Percentiles rank a stretch among this genome's conserved stretches.
phyloP scores from a whole-genome alignment of 345 rosid species.

The Eucalyptus albens region DNA sequence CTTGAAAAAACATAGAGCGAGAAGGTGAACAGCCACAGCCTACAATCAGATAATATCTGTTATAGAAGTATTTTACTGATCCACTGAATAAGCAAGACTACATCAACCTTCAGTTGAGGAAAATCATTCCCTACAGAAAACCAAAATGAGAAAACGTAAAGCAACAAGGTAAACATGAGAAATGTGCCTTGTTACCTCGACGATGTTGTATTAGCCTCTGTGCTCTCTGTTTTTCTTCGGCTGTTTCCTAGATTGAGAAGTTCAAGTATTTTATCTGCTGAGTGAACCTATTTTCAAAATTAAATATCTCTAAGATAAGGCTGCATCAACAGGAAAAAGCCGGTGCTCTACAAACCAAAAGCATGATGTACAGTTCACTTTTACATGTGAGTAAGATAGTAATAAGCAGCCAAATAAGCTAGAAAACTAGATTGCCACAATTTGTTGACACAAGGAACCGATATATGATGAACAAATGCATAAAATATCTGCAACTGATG shows the following conservation, averaged over 20 bases:
- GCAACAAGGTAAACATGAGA: background rate
- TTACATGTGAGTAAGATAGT: background rate
- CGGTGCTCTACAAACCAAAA: background rate
- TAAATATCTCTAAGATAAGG: background rate
- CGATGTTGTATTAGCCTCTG: constrained; percentile 84
- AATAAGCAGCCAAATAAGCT: background rate
- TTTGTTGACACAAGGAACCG: background rate
- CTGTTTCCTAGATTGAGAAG: constrained; percentile 86
- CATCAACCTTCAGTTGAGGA: background rate
- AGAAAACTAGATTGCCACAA: background rate
- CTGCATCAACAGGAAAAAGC: background rate
- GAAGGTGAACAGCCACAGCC: background rate
- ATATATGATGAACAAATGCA: background rate
- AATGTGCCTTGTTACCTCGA: constrained; percentile 38
- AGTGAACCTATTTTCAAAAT: constrained; percentile 46
- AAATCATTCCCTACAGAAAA: background rate
- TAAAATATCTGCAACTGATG: background rate
- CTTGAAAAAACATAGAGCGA: background rate
- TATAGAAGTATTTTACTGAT: background rate
- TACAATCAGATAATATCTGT: background rate
- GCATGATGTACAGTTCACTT: background rate
- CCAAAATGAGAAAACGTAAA: background rate
- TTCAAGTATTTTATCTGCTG: constrained; percentile 89
- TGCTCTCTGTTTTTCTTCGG: constrained; percentile 88
- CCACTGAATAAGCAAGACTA: background rate